phyloP scores from a whole-genome alignment of 2,329 filamentous ascomycete genomes.

The Botrytis deweyae region DNA sequence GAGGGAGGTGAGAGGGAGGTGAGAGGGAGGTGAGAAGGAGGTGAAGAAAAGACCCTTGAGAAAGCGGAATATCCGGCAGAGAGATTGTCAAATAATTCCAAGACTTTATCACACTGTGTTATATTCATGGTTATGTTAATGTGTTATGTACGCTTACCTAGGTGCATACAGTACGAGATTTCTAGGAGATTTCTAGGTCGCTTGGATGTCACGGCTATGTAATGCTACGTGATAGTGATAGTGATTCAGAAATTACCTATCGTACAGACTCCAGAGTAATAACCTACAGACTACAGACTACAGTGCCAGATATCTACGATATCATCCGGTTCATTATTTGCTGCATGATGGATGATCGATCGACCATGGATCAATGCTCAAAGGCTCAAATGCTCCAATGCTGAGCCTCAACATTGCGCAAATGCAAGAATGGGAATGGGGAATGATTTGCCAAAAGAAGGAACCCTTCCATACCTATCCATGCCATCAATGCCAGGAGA shows the following conservation, averaged over 20 bases:
- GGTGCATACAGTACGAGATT: background rate
- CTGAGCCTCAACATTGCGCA: conserved; percentile 11
- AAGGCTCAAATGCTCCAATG: background rate
- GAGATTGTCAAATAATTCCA: background rate
- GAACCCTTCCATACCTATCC: background rate
- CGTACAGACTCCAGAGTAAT: background rate
- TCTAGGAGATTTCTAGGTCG: background rate
- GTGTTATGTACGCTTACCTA: background rate
- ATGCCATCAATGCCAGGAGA: background rate
- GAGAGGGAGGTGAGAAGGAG: background rate
- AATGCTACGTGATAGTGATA: background rate
- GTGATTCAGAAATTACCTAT: background rate
- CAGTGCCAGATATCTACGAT: background rate
- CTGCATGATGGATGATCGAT: background rate
- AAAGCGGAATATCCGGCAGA: background rate
- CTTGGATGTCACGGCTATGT: conserved; percentile 1
- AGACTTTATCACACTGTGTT: background rate
- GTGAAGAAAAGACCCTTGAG: background rate
- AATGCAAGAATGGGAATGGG: background rate
- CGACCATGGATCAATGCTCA: background rate
- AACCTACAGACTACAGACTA: background rate
- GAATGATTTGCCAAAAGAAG: background rate
- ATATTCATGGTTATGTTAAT: background rate
- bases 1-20: too few species aligned
- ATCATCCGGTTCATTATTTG: background rate